phyloP scores from a whole-genome alignment of 306 rosid genomes.

The Argentina anserina region DNA sequence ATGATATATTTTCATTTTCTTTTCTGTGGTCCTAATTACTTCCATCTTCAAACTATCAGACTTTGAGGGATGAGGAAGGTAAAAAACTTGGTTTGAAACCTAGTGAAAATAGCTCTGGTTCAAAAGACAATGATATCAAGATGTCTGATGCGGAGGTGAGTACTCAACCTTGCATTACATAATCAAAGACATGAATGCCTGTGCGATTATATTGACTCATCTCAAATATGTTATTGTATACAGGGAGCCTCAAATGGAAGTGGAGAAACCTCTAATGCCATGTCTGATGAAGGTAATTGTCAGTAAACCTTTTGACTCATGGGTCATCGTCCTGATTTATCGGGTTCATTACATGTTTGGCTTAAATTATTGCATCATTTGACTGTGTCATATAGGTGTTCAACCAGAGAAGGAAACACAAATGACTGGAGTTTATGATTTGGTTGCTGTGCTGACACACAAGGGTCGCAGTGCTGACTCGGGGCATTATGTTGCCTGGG shows the following conservation, averaged over 20 bases:
- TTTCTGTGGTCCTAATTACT: constrained; percentile 1
- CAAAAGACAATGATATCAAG: constrained; percentile 62
- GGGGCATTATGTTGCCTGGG: constrained; percentile 97
- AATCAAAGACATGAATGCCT: constrained; percentile 3
- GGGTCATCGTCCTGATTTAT: not conserved
- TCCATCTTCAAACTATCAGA: constrained; percentile 34
- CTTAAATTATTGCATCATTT: constrained; percentile 17
- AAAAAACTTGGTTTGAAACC: constrained; percentile 79
- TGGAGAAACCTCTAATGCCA: constrained; percentile 69
- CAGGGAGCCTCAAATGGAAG: constrained; percentile 77
- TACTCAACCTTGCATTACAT: constrained; percentile 17
- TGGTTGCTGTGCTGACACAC: constrained; percentile 98
- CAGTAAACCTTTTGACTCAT: not conserved
- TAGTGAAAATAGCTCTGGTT: constrained; percentile 51
- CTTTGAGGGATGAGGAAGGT: constrained; percentile 83
- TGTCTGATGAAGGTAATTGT: constrained; percentile 58
- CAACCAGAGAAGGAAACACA: constrained; percentile 56
- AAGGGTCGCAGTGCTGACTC: constrained; percentile 99
- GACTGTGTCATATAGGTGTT: constrained; percentile 26
- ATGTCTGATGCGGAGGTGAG: constrained; percentile 79
- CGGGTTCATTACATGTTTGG: not conserved
- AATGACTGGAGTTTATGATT: constrained; percentile 88
- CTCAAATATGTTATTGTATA: constrained; percentile 20
- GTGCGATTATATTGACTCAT: not conserved
- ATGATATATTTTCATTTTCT: not conserved